These are phyloP conservation scores for Annulohypoxylon stygium DNA, from an alignment of 495 filamentous ascomycete genomes.

Conservation along the genomic window DNA sequence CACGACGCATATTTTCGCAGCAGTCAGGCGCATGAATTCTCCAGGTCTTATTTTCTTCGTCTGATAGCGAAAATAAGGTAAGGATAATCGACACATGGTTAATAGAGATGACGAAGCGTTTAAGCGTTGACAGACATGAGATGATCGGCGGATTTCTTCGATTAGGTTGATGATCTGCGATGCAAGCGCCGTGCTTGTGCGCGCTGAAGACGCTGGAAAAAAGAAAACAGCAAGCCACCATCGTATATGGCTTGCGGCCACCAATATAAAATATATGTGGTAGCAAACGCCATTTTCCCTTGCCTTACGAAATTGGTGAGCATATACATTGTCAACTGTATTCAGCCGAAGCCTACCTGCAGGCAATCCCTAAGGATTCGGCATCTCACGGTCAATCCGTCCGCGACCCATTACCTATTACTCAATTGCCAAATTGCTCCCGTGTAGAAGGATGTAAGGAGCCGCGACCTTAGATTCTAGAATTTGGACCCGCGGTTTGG, in stretches of 20 bases:
- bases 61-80: slow-evolving; percentile 21
- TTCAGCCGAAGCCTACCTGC: background rate
- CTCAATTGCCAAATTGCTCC: background rate
- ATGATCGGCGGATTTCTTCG: slow-evolving; percentile 36
- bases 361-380: slow-evolving; percentile 5
- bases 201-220: background rate
- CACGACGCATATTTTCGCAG: slow-evolving; percentile 33
- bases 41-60: slow-evolving; percentile 22
- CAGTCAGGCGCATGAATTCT: slow-evolving; percentile 7
- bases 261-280: slow-evolving; percentile 31
- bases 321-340: background rate
- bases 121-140: slow-evolving; percentile 20
- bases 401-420: background rate
- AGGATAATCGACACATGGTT: slow-evolving; percentile 35
- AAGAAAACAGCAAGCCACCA: slow-evolving; percentile 8
- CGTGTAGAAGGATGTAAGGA: slow-evolving; percentile 6
- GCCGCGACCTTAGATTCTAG: slow-evolving; percentile 32
- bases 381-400: background rate
- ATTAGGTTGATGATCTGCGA: slow-evolving; percentile 47
- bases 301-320: slow-evolving; percentile 5
- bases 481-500: slow-evolving; percentile 24
- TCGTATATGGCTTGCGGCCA: slow-evolving; percentile 15
- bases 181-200: slow-evolving; percentile 33
- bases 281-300: slow-evolving; percentile 18
- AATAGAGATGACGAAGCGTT: slow-evolving; percentile 17